Evolutionary conservation across 768 basidiomycete species (phyloP).

Genomic region (Rhizopogon vesiculosus): DNA sequence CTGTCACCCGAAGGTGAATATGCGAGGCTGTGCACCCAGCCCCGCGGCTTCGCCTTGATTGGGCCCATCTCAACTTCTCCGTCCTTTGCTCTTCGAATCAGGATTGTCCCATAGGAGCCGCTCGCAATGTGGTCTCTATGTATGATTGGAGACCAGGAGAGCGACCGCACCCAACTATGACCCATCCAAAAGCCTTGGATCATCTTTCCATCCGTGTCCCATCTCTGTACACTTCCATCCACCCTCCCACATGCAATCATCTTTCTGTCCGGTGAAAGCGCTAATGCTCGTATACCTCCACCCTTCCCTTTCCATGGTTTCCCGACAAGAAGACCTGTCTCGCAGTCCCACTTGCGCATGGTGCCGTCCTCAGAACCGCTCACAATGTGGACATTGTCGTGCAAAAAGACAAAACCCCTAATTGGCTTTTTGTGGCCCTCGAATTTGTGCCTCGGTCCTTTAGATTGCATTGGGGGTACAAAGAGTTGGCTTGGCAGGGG

Average conservation of each 20-base stretch:
- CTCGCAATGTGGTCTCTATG: no score
- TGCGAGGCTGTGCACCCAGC: no score
- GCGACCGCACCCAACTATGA: neutral
- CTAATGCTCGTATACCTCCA: neutral
- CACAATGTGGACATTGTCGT: neutral
- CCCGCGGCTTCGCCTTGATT: no score
- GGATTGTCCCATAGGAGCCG: no score
- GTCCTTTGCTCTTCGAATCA: no score
- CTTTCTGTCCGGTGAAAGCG: neutral
- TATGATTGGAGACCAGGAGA: no score
- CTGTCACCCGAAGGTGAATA: neutral
- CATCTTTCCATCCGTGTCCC: neutral
- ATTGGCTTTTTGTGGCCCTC: no score
- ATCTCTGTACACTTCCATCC: neutral
- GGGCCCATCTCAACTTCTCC: neutral
- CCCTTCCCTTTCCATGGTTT: neutral
- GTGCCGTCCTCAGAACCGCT: neutral
- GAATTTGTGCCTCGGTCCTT: no score
- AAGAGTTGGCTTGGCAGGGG: no score
- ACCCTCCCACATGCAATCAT: neutral
- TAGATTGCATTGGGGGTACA: no score
- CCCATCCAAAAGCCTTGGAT: neutral
- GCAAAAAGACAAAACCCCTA: no score
- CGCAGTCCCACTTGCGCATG: neutral
- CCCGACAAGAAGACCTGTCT: neutral